A percentile compares a stretch with the other conserved stretches of the same genome.
phyloP scores from a whole-genome alignment of 1,139 yeast species.

The Candida tetrigidarum region DNA sequence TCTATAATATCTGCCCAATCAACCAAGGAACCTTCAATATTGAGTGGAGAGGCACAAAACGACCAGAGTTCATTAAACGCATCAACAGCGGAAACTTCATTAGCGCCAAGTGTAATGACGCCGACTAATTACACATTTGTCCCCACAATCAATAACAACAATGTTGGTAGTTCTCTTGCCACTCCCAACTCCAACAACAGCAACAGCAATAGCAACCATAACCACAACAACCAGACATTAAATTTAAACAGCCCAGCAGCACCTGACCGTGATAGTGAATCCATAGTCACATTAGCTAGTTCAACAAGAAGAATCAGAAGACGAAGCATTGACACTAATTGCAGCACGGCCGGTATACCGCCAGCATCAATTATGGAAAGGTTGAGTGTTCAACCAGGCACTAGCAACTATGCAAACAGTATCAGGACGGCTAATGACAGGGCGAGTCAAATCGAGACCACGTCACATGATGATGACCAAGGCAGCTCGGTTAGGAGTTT shows the following conservation, averaged over 20 bases:
- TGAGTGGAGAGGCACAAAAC: slow-evolving; percentile 48
- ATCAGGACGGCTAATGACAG: slow-evolving; percentile 21
- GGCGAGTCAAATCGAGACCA: slow-evolving; percentile 23
- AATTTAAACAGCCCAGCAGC: slow-evolving; percentile 12
- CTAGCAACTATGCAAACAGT: slow-evolving; percentile 33
- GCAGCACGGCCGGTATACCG: slow-evolving; percentile 65
- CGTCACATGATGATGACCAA: slow-evolving; percentile 19
- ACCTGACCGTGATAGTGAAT: slow-evolving; percentile 51
- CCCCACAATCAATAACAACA: slow-evolving; percentile 3
- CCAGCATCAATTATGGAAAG: slow-evolving; percentile 67
- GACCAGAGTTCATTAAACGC: slow-evolving; percentile 45
- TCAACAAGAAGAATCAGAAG: slow-evolving; percentile 53
- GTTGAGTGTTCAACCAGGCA: slow-evolving; percentile 38
- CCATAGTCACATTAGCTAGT: slow-evolving; percentile 58
- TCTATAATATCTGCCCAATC: slow-evolving; percentile 54
- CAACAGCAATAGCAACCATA: slow-evolving; percentile 4
- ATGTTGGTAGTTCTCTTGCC: not conserved
- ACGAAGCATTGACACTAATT: slow-evolving; percentile 59
- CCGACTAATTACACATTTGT: slow-evolving; percentile 14
- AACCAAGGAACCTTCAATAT: slow-evolving; percentile 47
- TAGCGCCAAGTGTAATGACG: slow-evolving; percentile 42
- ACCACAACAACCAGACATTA: slow-evolving; percentile 6
- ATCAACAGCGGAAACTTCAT: slow-evolving; percentile 57
- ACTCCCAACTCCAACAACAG: slow-evolving; percentile 12
- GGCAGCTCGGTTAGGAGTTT: slow-evolving; percentile 15